phyloP scores from a whole-genome alignment of 352 stramenopile species.

The Blastocystis sp. region DNA sequence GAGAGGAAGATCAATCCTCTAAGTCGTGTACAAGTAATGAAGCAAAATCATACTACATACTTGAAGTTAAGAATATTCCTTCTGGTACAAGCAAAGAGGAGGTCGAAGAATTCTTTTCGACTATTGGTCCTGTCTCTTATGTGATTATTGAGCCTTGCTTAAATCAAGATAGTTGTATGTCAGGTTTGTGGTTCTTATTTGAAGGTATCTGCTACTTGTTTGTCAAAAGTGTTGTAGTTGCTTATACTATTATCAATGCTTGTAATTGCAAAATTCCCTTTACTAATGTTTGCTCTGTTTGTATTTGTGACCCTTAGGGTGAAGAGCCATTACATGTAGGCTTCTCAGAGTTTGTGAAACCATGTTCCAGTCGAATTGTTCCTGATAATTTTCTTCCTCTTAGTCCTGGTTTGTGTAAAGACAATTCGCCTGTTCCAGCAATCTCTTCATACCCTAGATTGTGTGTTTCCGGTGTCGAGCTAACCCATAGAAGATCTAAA shows the following conservation, averaged over 20 bases:
- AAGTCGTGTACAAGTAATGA: background rate
- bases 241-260: background rate
- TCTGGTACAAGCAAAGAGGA: background rate
- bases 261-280: background rate
- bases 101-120: background rate
- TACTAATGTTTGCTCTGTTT: background rate
- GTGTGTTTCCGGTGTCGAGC: background rate
- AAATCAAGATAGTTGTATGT: background rate
- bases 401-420: background rate
- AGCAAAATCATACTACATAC: background rate
- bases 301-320: background rate
- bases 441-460: background rate
- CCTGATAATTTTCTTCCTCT: background rate
- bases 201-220: background rate
- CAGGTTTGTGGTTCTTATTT: background rate
- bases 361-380: background rate
- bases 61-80: background rate
- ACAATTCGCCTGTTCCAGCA: background rate
- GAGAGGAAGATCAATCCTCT: background rate
- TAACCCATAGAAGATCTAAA: too few species aligned
- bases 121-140: background rate
- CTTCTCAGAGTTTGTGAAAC: background rate
- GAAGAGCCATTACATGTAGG: background rate
- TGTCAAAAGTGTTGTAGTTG: background rate
- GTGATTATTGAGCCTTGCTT: background rate